Evolutionary conservation across 306 rosid genomes (phyloP).

Genomic region (Prunus fruticosa): DNA sequence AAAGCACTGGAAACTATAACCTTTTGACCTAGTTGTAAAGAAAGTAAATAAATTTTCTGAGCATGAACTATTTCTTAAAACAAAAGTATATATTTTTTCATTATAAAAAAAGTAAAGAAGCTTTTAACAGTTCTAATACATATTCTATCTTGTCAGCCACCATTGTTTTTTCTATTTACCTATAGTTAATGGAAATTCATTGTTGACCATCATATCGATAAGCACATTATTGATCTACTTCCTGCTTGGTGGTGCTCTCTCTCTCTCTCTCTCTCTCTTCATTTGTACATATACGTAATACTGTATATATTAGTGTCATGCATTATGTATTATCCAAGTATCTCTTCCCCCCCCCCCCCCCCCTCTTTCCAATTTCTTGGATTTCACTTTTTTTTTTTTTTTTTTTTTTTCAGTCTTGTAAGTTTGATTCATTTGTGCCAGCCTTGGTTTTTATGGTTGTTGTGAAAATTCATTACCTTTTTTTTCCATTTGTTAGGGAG

Average conservation of each 20-base stretch:
- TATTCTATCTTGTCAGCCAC: neutral
- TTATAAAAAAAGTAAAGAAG: no score
- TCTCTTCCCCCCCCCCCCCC: neutral
- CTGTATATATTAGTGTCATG: neutral
- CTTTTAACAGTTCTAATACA: neutral
- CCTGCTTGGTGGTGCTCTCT: neutral
- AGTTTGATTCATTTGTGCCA: neutral
- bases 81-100: no score
- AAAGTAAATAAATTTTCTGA: no score
- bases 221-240: neutral
- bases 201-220: neutral
- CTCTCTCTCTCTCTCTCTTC: no score
- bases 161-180: neutral
- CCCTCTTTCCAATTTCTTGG: neutral
- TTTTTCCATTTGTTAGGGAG: constrained; percentile 47
- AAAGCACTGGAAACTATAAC: no score
- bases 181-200: neutral
- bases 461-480: constrained; percentile 6
- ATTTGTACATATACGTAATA: neutral
- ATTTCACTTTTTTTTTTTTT: neutral
- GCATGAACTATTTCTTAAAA: no score
- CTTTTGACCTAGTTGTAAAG: no score
- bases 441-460: neutral
- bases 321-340: neutral
- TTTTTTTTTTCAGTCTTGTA: neutral